Evolutionary conservation across 2,329 filamentous ascomycete species (phyloP).

Genomic region (Fusarium sp.): DNA sequence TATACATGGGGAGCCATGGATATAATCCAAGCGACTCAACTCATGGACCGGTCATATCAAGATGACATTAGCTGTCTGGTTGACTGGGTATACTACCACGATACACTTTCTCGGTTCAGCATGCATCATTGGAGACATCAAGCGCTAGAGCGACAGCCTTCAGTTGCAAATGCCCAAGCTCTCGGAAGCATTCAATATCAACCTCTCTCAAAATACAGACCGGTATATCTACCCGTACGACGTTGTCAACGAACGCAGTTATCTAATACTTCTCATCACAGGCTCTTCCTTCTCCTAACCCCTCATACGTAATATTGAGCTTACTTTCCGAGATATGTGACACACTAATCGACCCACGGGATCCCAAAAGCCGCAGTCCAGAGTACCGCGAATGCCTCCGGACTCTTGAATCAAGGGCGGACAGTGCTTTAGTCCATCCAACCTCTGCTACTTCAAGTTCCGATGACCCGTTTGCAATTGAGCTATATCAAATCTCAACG

Average conservation of each 20-base stretch:
- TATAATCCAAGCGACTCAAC: constrained; percentile 18
- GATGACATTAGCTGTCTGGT: constrained; percentile 16
- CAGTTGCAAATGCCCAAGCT: neutral
- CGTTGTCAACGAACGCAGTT: neutral
- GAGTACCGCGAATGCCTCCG: constrained; percentile 22
- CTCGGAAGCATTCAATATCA: neutral
- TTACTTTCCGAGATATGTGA: constrained; percentile 33
- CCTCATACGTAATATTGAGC: constrained; percentile 24
- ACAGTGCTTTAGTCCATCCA: neutral
- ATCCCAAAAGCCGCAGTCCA: constrained; percentile 13
- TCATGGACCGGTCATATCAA: neutral
- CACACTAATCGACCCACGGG: constrained; percentile 19
- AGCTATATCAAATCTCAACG: constrained; percentile 33
- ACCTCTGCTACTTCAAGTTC: neutral
- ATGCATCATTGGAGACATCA: constrained; percentile 30
- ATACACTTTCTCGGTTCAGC: constrained; percentile 35
- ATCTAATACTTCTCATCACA: constrained; percentile 5
- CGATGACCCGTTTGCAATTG: neutral
- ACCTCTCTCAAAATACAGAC: constrained; percentile 4
- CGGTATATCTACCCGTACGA: constrained; percentile 4
- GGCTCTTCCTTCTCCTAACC: constrained; percentile 15
- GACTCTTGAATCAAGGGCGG: constrained; percentile 20
- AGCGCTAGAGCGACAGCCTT: neutral
- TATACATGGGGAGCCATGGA: constrained; percentile 35
- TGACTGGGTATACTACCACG: constrained; percentile 40